Percentiles rank a stretch among this genome's conserved stretches.
Evolutionary conservation across 805 yeast species (phyloP).

Genomic region (Candida maris): DNA sequence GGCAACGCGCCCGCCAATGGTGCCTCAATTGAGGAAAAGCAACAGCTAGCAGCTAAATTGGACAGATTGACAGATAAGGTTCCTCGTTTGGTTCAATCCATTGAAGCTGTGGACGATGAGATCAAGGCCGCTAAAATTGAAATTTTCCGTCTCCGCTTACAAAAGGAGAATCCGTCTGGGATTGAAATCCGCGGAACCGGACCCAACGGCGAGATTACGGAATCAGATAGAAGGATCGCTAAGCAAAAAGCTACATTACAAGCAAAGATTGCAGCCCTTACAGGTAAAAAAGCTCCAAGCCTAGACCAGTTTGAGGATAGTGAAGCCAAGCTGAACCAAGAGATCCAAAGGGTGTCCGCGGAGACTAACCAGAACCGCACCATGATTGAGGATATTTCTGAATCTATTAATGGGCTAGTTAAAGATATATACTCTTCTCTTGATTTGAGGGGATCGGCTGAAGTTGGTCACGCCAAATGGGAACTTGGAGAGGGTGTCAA

Average conservation of each 20-base stretch:
- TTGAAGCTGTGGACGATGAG: slow-evolving; percentile 61
- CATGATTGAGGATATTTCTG: slow-evolving; percentile 67
- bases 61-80: slow-evolving; percentile 64
- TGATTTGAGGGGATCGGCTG: slow-evolving; percentile 28
- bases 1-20: slow-evolving; percentile 22
- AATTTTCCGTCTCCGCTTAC: slow-evolving; percentile 51
- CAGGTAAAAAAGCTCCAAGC: slow-evolving; percentile 61
- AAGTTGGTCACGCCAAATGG: slow-evolving; percentile 65
- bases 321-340: slow-evolving; percentile 51
- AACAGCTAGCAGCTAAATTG: slow-evolving; percentile 53
- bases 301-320: slow-evolving; percentile 48
- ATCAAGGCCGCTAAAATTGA: slow-evolving; percentile 66
- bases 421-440: slow-evolving; percentile 35
- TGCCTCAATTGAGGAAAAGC: slow-evolving; percentile 42
- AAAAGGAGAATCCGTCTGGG: slow-evolving; percentile 63
- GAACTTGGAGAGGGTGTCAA: slow-evolving; percentile 78
- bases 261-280: slow-evolving; percentile 88
- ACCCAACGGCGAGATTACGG: slow-evolving; percentile 82
- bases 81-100: slow-evolving; percentile 63
- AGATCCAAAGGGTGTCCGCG: slow-evolving; percentile 45
- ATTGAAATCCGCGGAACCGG: slow-evolving; percentile 76
- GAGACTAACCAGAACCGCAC: slow-evolving; percentile 55
- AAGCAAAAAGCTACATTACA: slow-evolving; percentile 73
- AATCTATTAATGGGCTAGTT: slow-evolving; percentile 60
- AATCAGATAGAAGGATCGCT: slow-evolving; percentile 74